A percentile compares a stretch with the other conserved stretches of the same genome.
These are phyloP conservation scores for Beauveria australis DNA, from an alignment of 2,329 filamentous ascomycete genomes.

Conservation along the genomic window DNA sequence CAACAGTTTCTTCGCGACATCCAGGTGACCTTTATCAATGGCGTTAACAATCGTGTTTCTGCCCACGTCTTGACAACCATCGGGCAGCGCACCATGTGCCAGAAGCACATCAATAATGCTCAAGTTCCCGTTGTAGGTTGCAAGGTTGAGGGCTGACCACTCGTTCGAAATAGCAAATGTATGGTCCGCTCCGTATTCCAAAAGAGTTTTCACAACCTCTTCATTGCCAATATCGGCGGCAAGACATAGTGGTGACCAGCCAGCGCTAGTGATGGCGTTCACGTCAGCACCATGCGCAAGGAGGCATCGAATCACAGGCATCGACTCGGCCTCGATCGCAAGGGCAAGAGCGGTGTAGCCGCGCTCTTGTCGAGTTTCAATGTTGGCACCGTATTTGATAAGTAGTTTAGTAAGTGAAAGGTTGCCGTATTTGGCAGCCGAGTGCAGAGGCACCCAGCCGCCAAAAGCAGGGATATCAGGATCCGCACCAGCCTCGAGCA, in stretches of 20 bases:
- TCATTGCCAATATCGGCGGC: constrained; percentile 15
- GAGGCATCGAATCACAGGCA: constrained; percentile 3
- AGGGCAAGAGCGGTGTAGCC: constrained; percentile 13
- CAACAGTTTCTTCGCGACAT: not conserved
- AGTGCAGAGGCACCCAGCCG: constrained; percentile 13
- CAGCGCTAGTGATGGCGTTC: constrained; percentile 15
- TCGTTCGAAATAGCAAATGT: constrained; percentile 15
- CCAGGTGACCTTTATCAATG: constrained; percentile 15
- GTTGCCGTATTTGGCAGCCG: constrained; percentile 13
- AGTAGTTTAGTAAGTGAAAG: constrained; percentile 5
- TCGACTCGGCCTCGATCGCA: constrained; percentile 5
- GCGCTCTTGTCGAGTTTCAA: constrained; percentile 1
- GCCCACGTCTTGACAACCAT: not conserved
- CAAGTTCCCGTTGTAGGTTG: constrained; percentile 15
- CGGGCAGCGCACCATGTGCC: not conserved
- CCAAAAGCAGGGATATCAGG: constrained; percentile 8
- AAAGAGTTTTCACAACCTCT: constrained; percentile 6
- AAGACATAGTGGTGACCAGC: constrained; percentile 21
- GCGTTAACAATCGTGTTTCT: constrained; percentile 2
- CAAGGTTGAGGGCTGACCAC: constrained; percentile 20
- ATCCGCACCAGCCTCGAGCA: constrained; percentile 12
- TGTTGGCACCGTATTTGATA: constrained; percentile 6
- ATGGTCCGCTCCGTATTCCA: constrained; percentile 21
- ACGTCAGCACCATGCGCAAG: constrained; percentile 21
- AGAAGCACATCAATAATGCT: not conserved